Conservation (phyloP, 345 rosid genomes). For the Turritis glabra region DNA sequence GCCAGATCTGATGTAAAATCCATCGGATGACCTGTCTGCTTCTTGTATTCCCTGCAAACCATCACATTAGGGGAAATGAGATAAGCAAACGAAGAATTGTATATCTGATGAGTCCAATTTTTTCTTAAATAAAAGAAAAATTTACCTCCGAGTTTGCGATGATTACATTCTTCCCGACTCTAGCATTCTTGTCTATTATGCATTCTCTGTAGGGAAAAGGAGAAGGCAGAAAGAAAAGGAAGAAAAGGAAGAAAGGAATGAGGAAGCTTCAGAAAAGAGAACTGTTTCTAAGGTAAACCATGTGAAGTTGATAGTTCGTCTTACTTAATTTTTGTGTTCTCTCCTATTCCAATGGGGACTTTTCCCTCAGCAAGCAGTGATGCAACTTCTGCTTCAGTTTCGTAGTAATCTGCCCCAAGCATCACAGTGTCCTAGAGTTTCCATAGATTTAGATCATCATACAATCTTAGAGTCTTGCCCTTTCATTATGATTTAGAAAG, state of each 20-base stretch:
- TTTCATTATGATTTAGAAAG: conserved; percentile 8
- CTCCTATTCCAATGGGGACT: conserved; percentile 84
- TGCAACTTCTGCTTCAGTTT: conserved; percentile 72
- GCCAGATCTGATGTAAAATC: conserved; percentile 85
- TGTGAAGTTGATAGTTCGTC: conserved; percentile 19
- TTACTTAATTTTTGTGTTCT: conserved; percentile 74
- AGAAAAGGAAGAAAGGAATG: conserved; percentile 4
- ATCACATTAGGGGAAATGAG: conserved; percentile 10
- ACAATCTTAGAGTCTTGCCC: neutral
- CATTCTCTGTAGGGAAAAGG: conserved; percentile 58
- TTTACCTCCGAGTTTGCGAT: conserved; percentile 86
- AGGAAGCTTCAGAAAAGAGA: neutral
- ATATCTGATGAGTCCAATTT: neutral
- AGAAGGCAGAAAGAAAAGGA: neutral
- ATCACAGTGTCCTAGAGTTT: conserved; percentile 76
- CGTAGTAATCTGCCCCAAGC: conserved; percentile 93
- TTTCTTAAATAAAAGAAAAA: neutral
- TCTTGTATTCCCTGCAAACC: conserved; percentile 73
- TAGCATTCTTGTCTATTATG: conserved; percentile 95
- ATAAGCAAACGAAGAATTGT: conserved; percentile 7
- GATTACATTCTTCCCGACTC: conserved; percentile 84
- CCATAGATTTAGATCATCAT: conserved; percentile 25
- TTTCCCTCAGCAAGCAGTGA: conserved; percentile 65
- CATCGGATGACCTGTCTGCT: conserved; percentile 82
- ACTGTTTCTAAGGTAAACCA: conserved; percentile 26